phyloP scores from a whole-genome alignment of 2,329 filamentous ascomycete genomes.

The Uncinocarpus reesii region DNA sequence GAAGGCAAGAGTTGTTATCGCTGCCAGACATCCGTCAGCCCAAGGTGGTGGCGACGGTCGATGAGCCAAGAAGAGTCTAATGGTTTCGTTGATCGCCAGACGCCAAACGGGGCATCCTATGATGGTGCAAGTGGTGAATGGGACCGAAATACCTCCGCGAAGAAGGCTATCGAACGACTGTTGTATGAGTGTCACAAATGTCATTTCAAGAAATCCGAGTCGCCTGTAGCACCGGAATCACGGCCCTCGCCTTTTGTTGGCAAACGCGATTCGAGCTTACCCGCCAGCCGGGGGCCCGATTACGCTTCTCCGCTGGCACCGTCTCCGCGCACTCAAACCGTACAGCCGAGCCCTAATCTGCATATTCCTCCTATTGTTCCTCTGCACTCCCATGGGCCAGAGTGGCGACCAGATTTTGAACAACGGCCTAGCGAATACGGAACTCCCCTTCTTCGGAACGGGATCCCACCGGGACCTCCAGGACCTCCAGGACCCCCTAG shows the following conservation, averaged over 20 bases:
- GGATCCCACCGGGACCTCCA: conserved; percentile 17
- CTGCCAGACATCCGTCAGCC: conserved; percentile 34
- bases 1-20: conserved; percentile 30
- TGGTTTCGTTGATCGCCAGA: background rate
- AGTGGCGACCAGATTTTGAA: conserved; percentile 31
- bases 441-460: conserved; percentile 27
- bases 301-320: conserved; percentile 23
- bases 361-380: conserved; percentile 22
- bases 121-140: conserved; percentile 1
- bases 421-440: conserved; percentile 26
- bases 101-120: conserved; percentile 2
- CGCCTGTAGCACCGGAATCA: conserved; percentile 26
- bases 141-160: conserved; percentile 12
- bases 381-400: conserved; percentile 23
- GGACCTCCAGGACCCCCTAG: conserved; percentile 21
- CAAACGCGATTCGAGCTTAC: conserved; percentile 27
- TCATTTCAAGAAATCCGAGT: conserved; percentile 39
- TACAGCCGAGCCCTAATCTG: conserved; percentile 11
- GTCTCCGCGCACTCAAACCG: conserved; percentile 19
- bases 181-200: conserved; percentile 67
- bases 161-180: conserved; percentile 14
- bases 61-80: background rate
- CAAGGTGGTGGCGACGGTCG: conserved; percentile 49
- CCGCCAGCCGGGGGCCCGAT: conserved; percentile 26
- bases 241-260: conserved; percentile 28